Percentiles rank a stretch among this genome's conserved stretches.
Evolutionary conservation across 805 yeast species (phyloP).

Genomic region (Spathaspora girioi): DNA sequence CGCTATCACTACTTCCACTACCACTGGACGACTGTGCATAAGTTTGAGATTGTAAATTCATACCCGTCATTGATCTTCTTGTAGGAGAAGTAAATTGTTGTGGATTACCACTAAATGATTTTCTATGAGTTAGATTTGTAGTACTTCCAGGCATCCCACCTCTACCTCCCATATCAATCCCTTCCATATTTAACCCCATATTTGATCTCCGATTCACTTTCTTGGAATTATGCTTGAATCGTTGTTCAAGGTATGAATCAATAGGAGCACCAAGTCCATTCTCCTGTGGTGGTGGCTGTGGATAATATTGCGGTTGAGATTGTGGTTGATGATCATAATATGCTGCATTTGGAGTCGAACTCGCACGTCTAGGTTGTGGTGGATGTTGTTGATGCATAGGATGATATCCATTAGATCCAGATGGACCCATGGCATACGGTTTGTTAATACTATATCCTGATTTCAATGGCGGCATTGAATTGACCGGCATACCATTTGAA

Average conservation of each 20-base stretch:
- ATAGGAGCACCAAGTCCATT: conserved; percentile 19
- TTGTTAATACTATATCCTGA: background rate
- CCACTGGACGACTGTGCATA: background rate
- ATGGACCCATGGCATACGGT: background rate
- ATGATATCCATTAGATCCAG: background rate
- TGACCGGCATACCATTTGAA: background rate
- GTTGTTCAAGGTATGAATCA: conserved; percentile 21
- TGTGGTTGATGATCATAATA: conserved; percentile 6
- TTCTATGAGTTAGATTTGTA: conserved; percentile 2
- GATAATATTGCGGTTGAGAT: conserved; percentile 4
- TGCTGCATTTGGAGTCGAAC: conserved; percentile 11
- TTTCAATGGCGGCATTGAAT: conserved; percentile 7
- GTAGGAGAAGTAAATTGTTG: conserved; percentile 2
- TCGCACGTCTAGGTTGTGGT: conserved; percentile 7
- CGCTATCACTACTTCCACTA: background rate
- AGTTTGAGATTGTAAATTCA: conserved; percentile 3
- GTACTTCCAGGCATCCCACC: conserved; percentile 38
- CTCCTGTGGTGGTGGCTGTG: conserved; percentile 10
- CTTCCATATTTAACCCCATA: conserved; percentile 30
- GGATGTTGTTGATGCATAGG: background rate
- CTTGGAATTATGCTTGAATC: conserved; percentile 23
- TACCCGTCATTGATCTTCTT: conserved; percentile 6
- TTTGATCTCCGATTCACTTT: conserved; percentile 30
- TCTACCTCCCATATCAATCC: conserved; percentile 42
- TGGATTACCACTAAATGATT: conserved; percentile 7